Base-by-base conservation (phyloP, 2,329 filamentous ascomycete species). In the Penicillium sp. region DNA sequence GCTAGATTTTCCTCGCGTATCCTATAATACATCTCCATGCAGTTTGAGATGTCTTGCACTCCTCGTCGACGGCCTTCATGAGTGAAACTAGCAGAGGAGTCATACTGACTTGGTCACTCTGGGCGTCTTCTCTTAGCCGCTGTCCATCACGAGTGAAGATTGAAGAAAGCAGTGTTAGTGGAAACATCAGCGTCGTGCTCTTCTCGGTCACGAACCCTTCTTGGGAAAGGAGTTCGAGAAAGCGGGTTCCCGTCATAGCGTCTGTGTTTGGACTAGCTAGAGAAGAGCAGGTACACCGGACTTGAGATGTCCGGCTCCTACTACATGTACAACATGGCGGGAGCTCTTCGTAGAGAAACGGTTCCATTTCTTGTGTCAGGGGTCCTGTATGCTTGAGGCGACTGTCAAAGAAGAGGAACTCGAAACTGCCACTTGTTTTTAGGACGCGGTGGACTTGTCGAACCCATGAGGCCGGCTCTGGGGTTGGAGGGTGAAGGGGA, bases 121-220 rank as follows among this genome's bases (percentile, higher is more conserved):
- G 31, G 3, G 31, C 2, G 8, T 38, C 31, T 5, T 38, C 31
- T 38, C 8, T 38, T 11, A 38, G 31, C 3, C 31, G 5, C 31
- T 38, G 31, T 38, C 31, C 31, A 38, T 56, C 53, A 3, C 15
- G 29, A 1, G 53, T 48, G 35, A 56, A 56, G 21, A 56, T 35
- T 13, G 38, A 23, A 29, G 53, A 56, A 26, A 56, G 30, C 13
- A 56, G 53, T 30, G 53, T 46, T 5, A 56, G 35, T 17, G 53
- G 53, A 44, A 56, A 56, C 53, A 56, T 56, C 4, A 56, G 53
- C 53, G 53, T 56, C 23, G 38, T 47, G 19, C 41, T 38, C 53
- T 56, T 56, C 53, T 56, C 53, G 8, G 53, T 56, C 6, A 41
- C 21, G 41, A 56, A 56, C 45, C 53, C 53, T 23, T 56, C 53